A percentile compares a stretch with the other conserved stretches of the same genome.
phyloP scores from a whole-genome alignment of 1,284 basidiomycete species.

The Serendipita sp. region DNA sequence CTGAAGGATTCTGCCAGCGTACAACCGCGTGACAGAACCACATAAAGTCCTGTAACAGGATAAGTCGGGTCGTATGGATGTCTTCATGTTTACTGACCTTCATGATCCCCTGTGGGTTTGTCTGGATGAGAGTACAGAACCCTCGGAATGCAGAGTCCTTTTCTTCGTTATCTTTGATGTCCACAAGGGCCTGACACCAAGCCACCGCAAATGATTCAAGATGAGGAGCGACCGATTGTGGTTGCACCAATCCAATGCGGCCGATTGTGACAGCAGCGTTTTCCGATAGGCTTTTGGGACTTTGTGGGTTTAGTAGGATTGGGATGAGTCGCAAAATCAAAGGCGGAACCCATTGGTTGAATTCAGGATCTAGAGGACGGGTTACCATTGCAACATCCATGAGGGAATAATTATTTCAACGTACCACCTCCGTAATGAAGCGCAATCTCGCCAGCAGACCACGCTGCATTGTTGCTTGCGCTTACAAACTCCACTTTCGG shows the following conservation, averaged over 20 bases:
- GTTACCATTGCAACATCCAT: neutral
- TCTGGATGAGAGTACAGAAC: slow-evolving; percentile 89
- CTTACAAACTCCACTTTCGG: slow-evolving; percentile 85
- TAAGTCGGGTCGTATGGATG: neutral
- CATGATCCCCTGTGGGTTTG: slow-evolving; percentile 81
- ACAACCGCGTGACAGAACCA: slow-evolving; percentile 98
- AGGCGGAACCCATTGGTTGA: slow-evolving; percentile 78
- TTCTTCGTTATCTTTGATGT: slow-evolving; percentile 99
- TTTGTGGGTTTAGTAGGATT: slow-evolving; percentile 82
- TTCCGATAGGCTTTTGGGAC: slow-evolving; percentile 87
- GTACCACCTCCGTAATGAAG: slow-evolving; percentile 66
- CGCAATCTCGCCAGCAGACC: slow-evolving; percentile 97
- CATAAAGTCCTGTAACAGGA: slow-evolving; percentile 51
- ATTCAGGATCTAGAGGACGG: slow-evolving; percentile 54
- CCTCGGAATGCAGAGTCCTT: slow-evolving; percentile 99
- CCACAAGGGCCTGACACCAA: slow-evolving; percentile 95
- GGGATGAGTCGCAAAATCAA: slow-evolving; percentile 83
- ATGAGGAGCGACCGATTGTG: slow-evolving; percentile 76
- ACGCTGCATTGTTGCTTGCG: slow-evolving; percentile 99
- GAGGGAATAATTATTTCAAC: slow-evolving; percentile 15
- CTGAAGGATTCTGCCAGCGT: slow-evolving; percentile 79
- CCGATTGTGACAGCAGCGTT: slow-evolving; percentile 99
- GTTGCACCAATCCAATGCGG: slow-evolving; percentile 86
- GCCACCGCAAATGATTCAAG: slow-evolving; percentile 82
- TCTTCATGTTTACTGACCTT: slow-evolving; percentile 39